Evolutionary conservation across 768 basidiomycete genomes (phyloP), one percentile per base, ranked within the genome.

Genomic region (Termitomyces sp.): DNA sequence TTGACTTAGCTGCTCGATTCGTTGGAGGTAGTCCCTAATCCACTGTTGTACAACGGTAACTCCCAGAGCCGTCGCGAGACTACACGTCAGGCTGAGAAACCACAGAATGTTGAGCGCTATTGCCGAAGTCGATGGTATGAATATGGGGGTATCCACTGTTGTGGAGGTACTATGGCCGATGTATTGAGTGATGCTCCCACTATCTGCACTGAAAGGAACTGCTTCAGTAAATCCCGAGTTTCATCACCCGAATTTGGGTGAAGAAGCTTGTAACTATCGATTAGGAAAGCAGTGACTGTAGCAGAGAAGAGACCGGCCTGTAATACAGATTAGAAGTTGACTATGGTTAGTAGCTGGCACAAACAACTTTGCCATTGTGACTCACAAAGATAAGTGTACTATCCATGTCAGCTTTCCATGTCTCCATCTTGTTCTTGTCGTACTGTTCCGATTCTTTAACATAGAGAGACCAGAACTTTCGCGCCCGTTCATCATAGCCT

Each of bases 241-340:
- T 56, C 55, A 5, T 66, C 66, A 18, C 53, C 46, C 3, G 70
- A 60, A 39, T 76, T 62, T 35, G 64, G 65, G 16, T 64, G 48
- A 6, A 76, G 63, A 31, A 61, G 56, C 33, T 66, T 61, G 52
- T 73, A 70, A 7, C 68, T 71, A 40, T 73, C 68, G 16, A 73
- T 65, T 7, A 71, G 64, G 46, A 76, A 77, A 1, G 73, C 65
- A 3, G 72, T 73, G 10, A 73, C 63, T 3, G 67, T 69, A 6
- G 74, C 67, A 29, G 73, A 74, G 57, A 77, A 77, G n/a, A 76
- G 63, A 65, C 75, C 75, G 22, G 73, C 68, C 75, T 76, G 39
- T 29, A 9, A 29, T 29, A 4, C 29, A 29, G n/a, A n/a, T n/a
- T n/a, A n/a, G n/a, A n/a, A n/a, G n/a, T n/a, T n/a, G n/a, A n/a